Evolutionary conservation across 129 eudicot genomes (phyloP), one percentile per base, ranked within the genome.

Genomic region (Centaurea solstitialis): DNA sequence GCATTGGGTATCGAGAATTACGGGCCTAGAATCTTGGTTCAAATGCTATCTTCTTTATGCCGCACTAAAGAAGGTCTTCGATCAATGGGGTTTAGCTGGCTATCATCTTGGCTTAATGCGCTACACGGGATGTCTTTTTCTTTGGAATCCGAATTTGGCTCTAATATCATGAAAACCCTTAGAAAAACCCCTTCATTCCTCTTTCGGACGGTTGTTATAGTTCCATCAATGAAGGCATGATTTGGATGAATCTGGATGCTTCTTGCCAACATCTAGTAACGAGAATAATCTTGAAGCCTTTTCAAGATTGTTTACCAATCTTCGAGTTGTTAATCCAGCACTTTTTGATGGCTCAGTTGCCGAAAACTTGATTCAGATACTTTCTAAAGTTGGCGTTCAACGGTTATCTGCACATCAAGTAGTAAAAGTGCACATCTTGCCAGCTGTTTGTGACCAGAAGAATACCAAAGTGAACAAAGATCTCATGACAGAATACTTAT

Each of bases 1-100:
- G 93, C 94, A 39, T 78, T 94, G 75, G 97, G 97, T 13, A 76
- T 92, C 23, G 89, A 90, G 86, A 91, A 88, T 59, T 92, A 89
- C 67, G 97, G 97, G 50, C 97, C 97, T 40, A 89, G 74, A 81
- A 37, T 88, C 65, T 74, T 94, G 62, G 85, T 92, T 73, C 80
- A 83, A 74, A 59, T 94, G 33, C 45, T 92, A 64, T 79, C 90
- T 81, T 90, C 97, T 5, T 64, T 94, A 70, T 86, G 94, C 45
- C 39, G 57, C 74, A 82, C 83, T 47, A 80, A 85, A 50, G 80
- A 85, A 83, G 94, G 90, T 75, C 82, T 94, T 69, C 80, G 50
- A 73, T 82, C 93, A 28, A 83, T 94, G 94, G 97, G 97, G 9
- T 24, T 90, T 62, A 26, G 76, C 24, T 94, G 99, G 99, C 82